Percentiles rank a stretch among this genome's conserved stretches.
Conservation (phyloP, 2,329 filamentous ascomycete genomes). For the Xylaria sp. region DNA sequence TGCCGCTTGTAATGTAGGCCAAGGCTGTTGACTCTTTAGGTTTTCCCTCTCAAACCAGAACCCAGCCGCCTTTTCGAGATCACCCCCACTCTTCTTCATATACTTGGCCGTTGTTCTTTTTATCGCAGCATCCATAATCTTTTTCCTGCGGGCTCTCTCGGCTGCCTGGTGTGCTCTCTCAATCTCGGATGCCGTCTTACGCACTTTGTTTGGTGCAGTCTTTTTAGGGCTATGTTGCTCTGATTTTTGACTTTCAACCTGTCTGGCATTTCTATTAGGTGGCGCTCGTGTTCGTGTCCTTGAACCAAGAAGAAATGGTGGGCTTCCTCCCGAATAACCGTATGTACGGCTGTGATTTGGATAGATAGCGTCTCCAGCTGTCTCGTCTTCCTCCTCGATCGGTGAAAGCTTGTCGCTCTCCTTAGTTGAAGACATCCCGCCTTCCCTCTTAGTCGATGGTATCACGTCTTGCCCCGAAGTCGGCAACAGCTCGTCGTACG, state of each 20-base stretch:
- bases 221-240: not conserved
- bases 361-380: too few relatives aligned
- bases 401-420: too few relatives aligned
- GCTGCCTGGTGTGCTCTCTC: not conserved
- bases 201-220: not conserved
- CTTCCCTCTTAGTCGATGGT: too few relatives aligned
- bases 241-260: not conserved
- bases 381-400: not conserved
- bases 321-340: not conserved
- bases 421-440: too few relatives aligned
- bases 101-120: not conserved
- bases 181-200: not conserved
- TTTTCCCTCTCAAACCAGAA: conserved; percentile 24
- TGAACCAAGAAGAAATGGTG: too few relatives aligned
- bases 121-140: not conserved
- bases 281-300: not conserved
- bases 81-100: conserved; percentile 6
- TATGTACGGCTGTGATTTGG: not conserved
- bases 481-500: not conserved
- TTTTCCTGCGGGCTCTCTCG: not conserved
- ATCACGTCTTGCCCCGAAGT: too few relatives aligned
- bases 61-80: conserved; percentile 7
- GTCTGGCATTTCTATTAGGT: not conserved
- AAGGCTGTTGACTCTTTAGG: conserved; percentile 20
- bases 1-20: conserved; percentile 34